Evolutionary conservation across 345 rosid species (phyloP).

Genomic region (Heritiera littoralis): DNA sequence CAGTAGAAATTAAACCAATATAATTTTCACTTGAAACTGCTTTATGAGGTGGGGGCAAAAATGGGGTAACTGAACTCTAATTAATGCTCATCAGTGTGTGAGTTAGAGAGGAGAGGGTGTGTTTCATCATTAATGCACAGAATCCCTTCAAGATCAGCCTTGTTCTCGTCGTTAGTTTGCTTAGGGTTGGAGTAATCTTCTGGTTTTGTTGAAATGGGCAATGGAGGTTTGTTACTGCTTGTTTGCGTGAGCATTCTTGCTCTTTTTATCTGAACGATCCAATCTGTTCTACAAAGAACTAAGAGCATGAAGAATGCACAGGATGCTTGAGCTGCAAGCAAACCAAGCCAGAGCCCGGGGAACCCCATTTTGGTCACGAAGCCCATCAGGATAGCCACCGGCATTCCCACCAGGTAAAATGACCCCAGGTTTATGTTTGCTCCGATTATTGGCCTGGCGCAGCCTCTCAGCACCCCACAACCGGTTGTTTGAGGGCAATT

Average conservation of each 20-base stretch:
- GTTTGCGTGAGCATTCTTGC: conserved; percentile 68
- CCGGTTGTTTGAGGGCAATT: conserved; percentile 98
- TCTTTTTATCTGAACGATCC: conserved; percentile 69
- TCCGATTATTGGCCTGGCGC: conserved; percentile 84
- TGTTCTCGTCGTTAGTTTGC: conserved; percentile 31
- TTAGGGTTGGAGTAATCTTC: conserved; percentile 12
- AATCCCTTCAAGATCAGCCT: conserved; percentile 40
- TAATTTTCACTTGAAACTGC: conserved; percentile 8
- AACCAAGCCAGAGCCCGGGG: conserved; percentile 82
- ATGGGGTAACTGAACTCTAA: conserved; percentile 13
- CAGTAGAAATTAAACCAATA: no score
- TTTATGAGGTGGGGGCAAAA: conserved; percentile 30
- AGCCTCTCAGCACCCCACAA: conserved; percentile 85
- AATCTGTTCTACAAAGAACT: conserved; percentile 70
- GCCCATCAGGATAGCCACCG: conserved; percentile 69
- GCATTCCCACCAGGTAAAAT: conserved; percentile 91
- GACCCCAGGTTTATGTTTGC: conserved; percentile 96
- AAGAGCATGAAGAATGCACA: conserved; percentile 79
- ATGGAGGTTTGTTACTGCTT: conserved; percentile 6
- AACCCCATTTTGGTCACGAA: conserved; percentile 75
- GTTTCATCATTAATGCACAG: conserved; percentile 45
- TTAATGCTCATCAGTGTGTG: conserved; percentile 25
- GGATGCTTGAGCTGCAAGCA: conserved; percentile 91
- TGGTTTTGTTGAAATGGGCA: conserved; percentile 36
- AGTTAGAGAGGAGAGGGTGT: conserved; percentile 44